Evolutionary conservation across 371 early-diverging fungal genomes (phyloP), one percentile per base, ranked within the genome.

Genomic region (Funneliformis caledonium): DNA sequence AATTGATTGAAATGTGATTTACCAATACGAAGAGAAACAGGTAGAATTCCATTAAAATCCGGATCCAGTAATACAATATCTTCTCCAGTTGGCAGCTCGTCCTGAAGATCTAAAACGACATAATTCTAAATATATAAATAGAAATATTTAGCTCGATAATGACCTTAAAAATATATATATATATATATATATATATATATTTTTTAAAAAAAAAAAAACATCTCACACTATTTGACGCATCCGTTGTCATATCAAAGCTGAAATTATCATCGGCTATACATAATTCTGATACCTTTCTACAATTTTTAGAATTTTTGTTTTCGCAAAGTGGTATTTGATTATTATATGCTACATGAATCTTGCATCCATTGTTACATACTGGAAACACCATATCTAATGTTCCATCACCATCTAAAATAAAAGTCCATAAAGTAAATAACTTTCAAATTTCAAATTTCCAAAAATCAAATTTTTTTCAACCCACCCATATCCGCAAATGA

Each of bases 401-500:
- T 22, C 98, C 98, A 84, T 96, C 95, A 6, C 93, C 95, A 87
- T 97, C 96, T 85, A 80, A 42, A 60, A 64, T 64, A 14, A 64
- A 26, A 31, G 6, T 12, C 31, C 11, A 5, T 14, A 52, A 16
- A 52, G 14, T 52, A 52, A 56, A 19, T 56, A 6, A 56, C 0
- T 56, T 56, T 3, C 19, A 19, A 7, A 7, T 19, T 56, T 19
- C 19, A 7, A 6, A 56, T 19, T 52, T 52, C 19, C 2, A 16
- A 19, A n/a, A n/a, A 12, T 68, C 2, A 22, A 45, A 43, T 8
- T 56, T 76, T 26, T 52, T 62, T 22, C 86, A 80, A 87, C 61
- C n/a, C 16, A 75, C 88, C 86, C 74, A 97, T 93, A 81, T 97
- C 98, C 14, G 95, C 95, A 87, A 97, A 97, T 0, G 93, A 88